Evolutionary conservation across 1,284 basidiomycete species (phyloP), one percentile per base, ranked within the genome.

Genomic region (Ustilago shanxiensis): DNA sequence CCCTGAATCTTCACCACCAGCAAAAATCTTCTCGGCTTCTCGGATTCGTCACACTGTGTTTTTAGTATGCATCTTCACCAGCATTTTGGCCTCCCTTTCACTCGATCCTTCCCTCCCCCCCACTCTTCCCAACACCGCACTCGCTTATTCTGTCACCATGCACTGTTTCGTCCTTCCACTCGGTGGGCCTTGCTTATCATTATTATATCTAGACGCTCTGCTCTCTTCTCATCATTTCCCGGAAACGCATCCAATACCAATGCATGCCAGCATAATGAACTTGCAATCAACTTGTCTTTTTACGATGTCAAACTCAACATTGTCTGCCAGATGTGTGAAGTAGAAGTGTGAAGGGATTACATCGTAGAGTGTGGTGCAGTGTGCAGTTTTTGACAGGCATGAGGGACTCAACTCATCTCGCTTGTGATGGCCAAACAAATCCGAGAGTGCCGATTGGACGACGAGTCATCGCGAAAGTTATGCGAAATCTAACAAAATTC

Each of bases 31-130:
- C 51, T 61, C 53, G n/a, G 51, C 45, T 45, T 57, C 54, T 51
- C 54, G 53, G 66, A 47, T 44, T 35, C 56, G 47, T 66, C 51
- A 65, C 49, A 74, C 72, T 69, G 72, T 74, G 62, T 74, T 69
- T 72, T 59, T 72, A 66, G 55, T 56, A 61, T 50, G 69, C 69
- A 66, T 66, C 51, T 59, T 51, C 16, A 26, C 47, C 41, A 62
- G 60, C 66, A 69, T 64, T 39, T 29, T 50, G 22, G 24, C 50
- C 44, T 44, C 31, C 33, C 41, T 28, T 45, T 33, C 28, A 45
- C 59, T 31, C 11, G 6, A 5, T 37, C 13, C 18, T n/a, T 16
- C 20, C 41, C 20, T 44, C 11, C 6, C 41, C 41, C 11, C 41
- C 3, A 44, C 18, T 44, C 20, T 22, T 39, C 41, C 10, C 52